Percentiles rank a stretch among this genome's conserved stretches.
phyloP scores from a whole-genome alignment of 163 green algal species.

The Smithsoniella earleae region DNA sequence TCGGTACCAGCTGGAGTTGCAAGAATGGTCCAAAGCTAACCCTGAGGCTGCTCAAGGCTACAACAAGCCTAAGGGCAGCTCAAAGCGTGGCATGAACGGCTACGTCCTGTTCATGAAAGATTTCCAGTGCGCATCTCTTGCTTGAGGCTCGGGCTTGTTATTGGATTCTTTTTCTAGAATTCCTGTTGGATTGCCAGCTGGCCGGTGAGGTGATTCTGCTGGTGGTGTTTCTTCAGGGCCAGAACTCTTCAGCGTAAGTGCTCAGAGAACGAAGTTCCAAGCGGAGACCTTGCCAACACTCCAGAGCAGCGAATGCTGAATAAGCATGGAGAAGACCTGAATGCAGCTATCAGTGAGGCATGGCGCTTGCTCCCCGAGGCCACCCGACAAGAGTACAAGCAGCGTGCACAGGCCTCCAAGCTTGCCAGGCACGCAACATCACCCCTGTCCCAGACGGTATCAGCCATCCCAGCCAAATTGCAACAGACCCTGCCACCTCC shows the following conservation, averaged over 20 bases:
- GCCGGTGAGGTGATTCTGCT: neutral
- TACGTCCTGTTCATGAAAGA: slow-evolving; percentile 30
- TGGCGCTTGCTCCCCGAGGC: neutral
- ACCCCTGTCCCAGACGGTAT: too few relatives aligned
- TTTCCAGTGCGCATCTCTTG: slow-evolving; percentile 14
- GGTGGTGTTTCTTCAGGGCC: neutral
- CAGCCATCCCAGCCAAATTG: too few relatives aligned
- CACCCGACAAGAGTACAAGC: neutral
- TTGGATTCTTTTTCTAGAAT: neutral
- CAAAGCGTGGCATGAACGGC: slow-evolving; percentile 11
- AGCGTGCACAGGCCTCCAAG: neutral
- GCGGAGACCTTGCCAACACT: neutral
- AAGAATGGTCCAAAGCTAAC: neutral
- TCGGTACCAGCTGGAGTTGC: slow-evolving; percentile 1
- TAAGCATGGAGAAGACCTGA: slow-evolving; percentile 12
- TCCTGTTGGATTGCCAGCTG: neutral
- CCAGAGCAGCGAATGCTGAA: slow-evolving; percentile 10
- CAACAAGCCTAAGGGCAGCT: neutral
- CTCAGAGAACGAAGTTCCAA: neutral
- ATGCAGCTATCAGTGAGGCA: slow-evolving; percentile 9
- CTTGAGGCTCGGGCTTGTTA: neutral
- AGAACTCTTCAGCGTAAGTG: neutral
- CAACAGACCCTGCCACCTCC: too few relatives aligned
- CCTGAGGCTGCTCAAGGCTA: neutral
- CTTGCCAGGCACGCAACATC: too few relatives aligned